phyloP scores from a whole-genome alignment of 2,329 filamentous ascomycete genomes.

The Cercospora canescens region DNA sequence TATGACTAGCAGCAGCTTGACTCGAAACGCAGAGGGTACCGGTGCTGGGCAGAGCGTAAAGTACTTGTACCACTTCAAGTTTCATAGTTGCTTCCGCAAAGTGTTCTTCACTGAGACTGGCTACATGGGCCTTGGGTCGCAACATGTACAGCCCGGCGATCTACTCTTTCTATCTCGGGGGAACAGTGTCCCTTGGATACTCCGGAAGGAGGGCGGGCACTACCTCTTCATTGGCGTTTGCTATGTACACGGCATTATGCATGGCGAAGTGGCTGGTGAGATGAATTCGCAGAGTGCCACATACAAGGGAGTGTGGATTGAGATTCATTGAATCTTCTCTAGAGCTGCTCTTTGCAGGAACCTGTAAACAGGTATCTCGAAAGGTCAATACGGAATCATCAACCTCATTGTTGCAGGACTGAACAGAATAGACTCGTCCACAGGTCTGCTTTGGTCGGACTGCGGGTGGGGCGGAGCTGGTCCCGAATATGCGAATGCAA shows the following conservation, averaged over 20 bases:
- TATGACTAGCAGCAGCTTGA: neutral
- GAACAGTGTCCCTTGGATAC: neutral
- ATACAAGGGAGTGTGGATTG: neutral
- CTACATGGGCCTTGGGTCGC: neutral
- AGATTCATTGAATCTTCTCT: neutral
- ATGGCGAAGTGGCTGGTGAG: neutral
- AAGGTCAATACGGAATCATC: conserved; percentile 23
- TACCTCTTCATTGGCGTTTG: neutral
- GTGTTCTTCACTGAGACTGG: neutral
- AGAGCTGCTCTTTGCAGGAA: neutral
- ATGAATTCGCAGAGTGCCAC: neutral
- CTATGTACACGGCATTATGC: neutral
- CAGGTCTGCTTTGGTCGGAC: too few relatives aligned
- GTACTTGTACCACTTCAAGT: neutral
- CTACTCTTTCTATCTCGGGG: neutral
- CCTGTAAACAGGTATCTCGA: neutral
- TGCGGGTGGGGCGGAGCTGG: too few relatives aligned
- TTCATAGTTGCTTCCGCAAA: neutral
- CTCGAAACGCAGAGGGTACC: neutral
- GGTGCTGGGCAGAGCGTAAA: neutral
- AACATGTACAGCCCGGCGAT: neutral
- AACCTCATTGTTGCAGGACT: conserved; percentile 22
- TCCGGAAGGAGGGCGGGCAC: neutral
- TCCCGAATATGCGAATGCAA: too few relatives aligned
- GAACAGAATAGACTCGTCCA: too few relatives aligned